A percentile compares a stretch with the other conserved stretches of the same genome.
phyloP scores from a whole-genome alignment of 192 early-diverging fungal genomes.

The Rhizoclosmatium globosum region DNA sequence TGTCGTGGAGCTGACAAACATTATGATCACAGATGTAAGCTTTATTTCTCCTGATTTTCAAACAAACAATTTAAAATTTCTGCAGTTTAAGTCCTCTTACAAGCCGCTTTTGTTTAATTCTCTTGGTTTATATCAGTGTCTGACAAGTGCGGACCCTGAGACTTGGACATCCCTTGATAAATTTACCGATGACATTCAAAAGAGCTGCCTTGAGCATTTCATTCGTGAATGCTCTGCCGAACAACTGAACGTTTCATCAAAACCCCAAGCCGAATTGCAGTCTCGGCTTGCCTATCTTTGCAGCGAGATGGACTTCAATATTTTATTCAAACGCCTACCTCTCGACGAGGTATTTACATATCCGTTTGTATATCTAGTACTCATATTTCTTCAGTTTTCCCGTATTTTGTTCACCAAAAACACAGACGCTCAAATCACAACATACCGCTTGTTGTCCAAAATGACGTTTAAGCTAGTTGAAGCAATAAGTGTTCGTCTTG shows the following conservation, averaged over 20 bases:
- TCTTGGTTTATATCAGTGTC: not conserved
- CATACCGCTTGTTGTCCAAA: slow-evolving; percentile 43
- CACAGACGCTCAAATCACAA: slow-evolving; percentile 41
- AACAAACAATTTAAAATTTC: not conserved
- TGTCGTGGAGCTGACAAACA: slow-evolving; percentile 36
- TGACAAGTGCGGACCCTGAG: not conserved
- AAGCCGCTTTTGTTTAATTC: slow-evolving; percentile 9
- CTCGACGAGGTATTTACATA: slow-evolving; percentile 35
- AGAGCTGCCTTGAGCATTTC: slow-evolving; percentile 21
- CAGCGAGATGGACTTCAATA: slow-evolving; percentile 24
- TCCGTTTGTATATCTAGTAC: slow-evolving; percentile 5
- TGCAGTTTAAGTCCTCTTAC: not conserved
- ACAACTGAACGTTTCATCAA: not conserved
- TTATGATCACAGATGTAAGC: slow-evolving; percentile 28
- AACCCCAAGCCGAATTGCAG: slow-evolving; percentile 32
- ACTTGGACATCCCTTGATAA: slow-evolving; percentile 17
- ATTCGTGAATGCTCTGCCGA: slow-evolving; percentile 16
- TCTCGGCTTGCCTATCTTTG: slow-evolving; percentile 32
- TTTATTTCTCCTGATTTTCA: not conserved
- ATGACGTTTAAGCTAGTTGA: slow-evolving; percentile 46
- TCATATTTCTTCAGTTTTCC: slow-evolving; percentile 38
- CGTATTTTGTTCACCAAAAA: slow-evolving; percentile 40
- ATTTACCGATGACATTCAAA: slow-evolving; percentile 7
- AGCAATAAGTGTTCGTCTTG: slow-evolving; percentile 46
- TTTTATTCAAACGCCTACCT: slow-evolving; percentile 33